phyloP scores from a whole-genome alignment of 2,329 filamentous ascomycete genomes.

The Aspergillus vadensis region DNA sequence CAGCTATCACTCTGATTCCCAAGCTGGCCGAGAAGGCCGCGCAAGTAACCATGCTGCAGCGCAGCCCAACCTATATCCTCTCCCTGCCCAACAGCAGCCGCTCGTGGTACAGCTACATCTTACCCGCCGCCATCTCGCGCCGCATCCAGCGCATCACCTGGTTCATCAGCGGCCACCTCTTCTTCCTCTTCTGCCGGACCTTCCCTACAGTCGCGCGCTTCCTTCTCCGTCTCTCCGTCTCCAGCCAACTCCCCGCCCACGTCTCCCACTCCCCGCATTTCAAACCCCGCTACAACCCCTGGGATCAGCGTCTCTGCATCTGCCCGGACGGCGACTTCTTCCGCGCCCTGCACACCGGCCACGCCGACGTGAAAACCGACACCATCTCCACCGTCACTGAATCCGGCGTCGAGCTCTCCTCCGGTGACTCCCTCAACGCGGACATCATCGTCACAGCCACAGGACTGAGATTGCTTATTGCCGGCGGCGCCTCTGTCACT shows the following conservation, averaged over 20 bases:
- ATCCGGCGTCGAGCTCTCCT: slow-evolving; percentile 52
- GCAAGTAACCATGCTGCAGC: slow-evolving; percentile 77
- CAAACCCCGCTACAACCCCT: slow-evolving; percentile 64
- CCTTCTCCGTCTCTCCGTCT: slow-evolving; percentile 51
- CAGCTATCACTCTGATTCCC: slow-evolving; percentile 75
- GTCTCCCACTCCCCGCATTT: slow-evolving; percentile 64
- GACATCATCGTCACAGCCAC: slow-evolving; percentile 51
- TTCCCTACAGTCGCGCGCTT: slow-evolving; percentile 56
- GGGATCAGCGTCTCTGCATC: slow-evolving; percentile 76
- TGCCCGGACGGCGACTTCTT: slow-evolving; percentile 65
- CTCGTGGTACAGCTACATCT: slow-evolving; percentile 27
- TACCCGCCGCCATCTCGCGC: slow-evolving; percentile 40
- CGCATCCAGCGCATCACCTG: slow-evolving; percentile 49
- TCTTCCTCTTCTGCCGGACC: slow-evolving; percentile 55
- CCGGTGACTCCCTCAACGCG: slow-evolving; percentile 43
- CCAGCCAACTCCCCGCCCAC: slow-evolving; percentile 55
- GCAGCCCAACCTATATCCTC: slow-evolving; percentile 72
- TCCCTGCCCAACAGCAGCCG: slow-evolving; percentile 47
- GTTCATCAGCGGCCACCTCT: slow-evolving; percentile 52
- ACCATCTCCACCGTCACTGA: slow-evolving; percentile 55
- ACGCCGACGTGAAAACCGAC: slow-evolving; percentile 57
- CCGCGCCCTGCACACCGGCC: slow-evolving; percentile 52
- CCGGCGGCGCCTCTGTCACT: slow-evolving; percentile 37
- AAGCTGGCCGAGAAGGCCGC: slow-evolving; percentile 65
- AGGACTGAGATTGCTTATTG: slow-evolving; percentile 45